Conservation (phyloP, 1,139 yeast genomes). For the Sugiyamaella castrensis region DNA sequence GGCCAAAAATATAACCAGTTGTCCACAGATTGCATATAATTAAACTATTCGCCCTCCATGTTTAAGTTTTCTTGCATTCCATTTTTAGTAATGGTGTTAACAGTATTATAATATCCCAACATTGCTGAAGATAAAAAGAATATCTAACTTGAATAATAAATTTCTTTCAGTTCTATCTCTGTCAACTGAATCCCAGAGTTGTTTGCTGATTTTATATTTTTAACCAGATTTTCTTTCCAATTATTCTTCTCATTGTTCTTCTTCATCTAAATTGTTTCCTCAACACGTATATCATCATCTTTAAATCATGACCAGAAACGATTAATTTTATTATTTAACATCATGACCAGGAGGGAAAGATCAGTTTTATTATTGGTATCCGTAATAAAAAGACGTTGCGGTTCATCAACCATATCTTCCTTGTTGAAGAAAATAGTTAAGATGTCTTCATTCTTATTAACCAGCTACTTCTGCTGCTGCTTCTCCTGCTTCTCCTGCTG, state of each 20-base stretch:
- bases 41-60: slow-evolving; percentile 49
- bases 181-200: slow-evolving; percentile 36
- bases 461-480: too few relatives aligned
- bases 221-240: slow-evolving; percentile 16
- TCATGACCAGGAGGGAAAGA: slow-evolving; percentile 1
- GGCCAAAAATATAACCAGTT: slow-evolving; percentile 59
- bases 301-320: too few relatives aligned
- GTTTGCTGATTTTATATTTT: slow-evolving; percentile 21
- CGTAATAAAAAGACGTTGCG: too few relatives aligned
- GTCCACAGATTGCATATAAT: slow-evolving; percentile 54
- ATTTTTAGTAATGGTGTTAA: slow-evolving; percentile 52
- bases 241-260: too few relatives aligned
- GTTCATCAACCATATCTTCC: too few relatives aligned
- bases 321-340: too few relatives aligned
- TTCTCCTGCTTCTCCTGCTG: too few relatives aligned
- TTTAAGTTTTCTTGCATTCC: slow-evolving; percentile 54
- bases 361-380: too few relatives aligned
- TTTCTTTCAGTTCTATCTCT: slow-evolving; percentile 29
- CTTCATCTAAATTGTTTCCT: slow-evolving; percentile 1
- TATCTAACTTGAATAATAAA: slow-evolving; percentile 34
- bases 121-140: slow-evolving; percentile 29
- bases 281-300: background rate
- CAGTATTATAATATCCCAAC: slow-evolving; percentile 32
- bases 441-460: too few relatives aligned
- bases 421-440: too few relatives aligned